Base-by-base conservation (phyloP, 257 asterid species). In the Euphrasia confusa region DNA sequence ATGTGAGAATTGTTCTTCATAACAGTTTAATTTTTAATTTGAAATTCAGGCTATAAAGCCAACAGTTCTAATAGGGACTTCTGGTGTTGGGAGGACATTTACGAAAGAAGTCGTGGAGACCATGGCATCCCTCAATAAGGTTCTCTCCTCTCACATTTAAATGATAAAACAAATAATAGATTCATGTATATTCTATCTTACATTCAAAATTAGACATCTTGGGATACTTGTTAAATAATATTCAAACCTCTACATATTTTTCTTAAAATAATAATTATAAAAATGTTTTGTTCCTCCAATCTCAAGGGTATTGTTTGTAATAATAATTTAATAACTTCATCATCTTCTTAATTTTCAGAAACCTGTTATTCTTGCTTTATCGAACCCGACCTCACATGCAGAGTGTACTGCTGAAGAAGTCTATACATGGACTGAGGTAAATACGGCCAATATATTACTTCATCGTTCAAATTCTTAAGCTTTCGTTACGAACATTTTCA, bases 401-500 rank as follows among this genome's bases (percentile, higher is more conserved):
- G 97, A 90, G 74, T 90, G 97, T 60, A 90, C 97, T 32, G 97
- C 97, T 54, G 95, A 90, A 73, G 97, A 90, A 73, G 97, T 96
- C 61, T 90, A 87, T 64, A 75, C 84, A 47, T 90, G 95, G 93
- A 87, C 75, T 66, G 79, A 84, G 95, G 97, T 90, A 76, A 70
- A 63, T 18, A 65, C 62, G 58, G 59, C 11, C 21, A 54, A 39
- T n/a, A 54, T 10, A 47, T 54, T 21, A 12, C 10, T 55, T 9
- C 11, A 54, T 54, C 7, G 10, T 24, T 9, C 39, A 0, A 33
- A 33, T 33, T 4, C 39, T 5, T 33, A 5, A 33, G 39, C 39
- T 33, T 33, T 8, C 10, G 11, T 37, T 3, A 37, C 11, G 0
- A 7, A 9, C 11, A 37, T 37, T 32, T 33, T 30, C 13, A 32